phyloP scores from a whole-genome alignment of 2,329 filamentous ascomycete genomes.

The Phialophora verrucosa region DNA sequence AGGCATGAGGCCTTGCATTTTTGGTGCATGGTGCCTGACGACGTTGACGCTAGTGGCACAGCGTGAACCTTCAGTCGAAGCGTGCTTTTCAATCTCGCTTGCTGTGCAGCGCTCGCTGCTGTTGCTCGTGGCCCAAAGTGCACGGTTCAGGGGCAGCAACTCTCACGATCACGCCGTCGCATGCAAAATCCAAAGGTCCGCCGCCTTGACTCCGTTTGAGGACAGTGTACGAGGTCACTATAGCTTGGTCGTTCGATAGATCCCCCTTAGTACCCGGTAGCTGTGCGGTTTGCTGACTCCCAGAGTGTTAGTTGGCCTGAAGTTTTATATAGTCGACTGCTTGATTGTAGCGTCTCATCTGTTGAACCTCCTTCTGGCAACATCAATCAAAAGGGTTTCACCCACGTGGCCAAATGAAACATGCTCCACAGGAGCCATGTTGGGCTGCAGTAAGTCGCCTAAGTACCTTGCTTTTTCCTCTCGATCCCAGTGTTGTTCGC shows the following conservation, averaged over 20 bases:
- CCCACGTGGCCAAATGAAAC: background rate
- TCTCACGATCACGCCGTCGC: background rate
- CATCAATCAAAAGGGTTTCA: conserved; percentile 3
- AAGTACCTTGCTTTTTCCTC: conserved; percentile 7
- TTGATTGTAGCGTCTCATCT: background rate
- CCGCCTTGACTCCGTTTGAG: background rate
- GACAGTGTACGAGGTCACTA: background rate
- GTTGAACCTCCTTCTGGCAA: background rate
- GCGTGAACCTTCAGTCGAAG: background rate
- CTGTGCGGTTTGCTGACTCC: background rate
- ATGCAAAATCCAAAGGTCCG: background rate
- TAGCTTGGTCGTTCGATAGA: background rate
- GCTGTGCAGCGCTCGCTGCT: background rate
- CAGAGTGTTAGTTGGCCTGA: background rate
- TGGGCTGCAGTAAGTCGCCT: background rate
- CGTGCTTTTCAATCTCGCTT: background rate
- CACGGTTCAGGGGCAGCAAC: background rate
- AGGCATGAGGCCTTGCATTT: background rate
- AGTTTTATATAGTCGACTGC: background rate
- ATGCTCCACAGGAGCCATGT: background rate
- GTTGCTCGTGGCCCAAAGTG: background rate
- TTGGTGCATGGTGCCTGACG: background rate
- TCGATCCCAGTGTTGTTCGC: background rate
- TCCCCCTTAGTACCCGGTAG: conserved; percentile 1
- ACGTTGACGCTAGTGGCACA: background rate